Conservation (phyloP, 2,329 filamentous ascomycete genomes). For the Cadophora malorum region DNA sequence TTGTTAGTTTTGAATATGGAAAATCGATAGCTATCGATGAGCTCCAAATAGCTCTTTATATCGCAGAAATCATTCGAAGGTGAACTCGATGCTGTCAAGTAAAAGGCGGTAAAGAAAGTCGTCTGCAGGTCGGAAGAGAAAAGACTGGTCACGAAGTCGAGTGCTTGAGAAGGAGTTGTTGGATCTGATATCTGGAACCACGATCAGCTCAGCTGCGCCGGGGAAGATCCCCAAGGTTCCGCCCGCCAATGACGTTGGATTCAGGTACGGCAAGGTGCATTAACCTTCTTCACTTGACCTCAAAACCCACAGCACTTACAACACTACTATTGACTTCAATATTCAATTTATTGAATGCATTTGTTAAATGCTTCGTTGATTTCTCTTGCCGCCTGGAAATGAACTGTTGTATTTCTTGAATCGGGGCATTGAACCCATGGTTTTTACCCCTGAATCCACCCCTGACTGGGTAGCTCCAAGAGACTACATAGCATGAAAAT, state of each 20-base stretch:
- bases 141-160: constrained; percentile 8
- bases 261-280: not conserved
- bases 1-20: not conserved
- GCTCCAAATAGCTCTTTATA: constrained; percentile 12
- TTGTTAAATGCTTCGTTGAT: too few species aligned
- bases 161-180: not conserved
- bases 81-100: not conserved
- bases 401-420: not conserved
- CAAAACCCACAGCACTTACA: not conserved
- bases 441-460: not conserved
- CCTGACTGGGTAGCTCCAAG: not conserved
- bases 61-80: constrained; percentile 14
- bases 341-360: too few species aligned
- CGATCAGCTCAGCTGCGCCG: constrained; percentile 5
- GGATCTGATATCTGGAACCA: not conserved
- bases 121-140: constrained; percentile 5
- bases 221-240: constrained; percentile 2
- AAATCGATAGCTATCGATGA: not conserved
- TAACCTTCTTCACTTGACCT: not conserved
- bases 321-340: too few species aligned
- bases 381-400: not conserved
- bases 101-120: constrained; percentile 12
- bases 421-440: not conserved
- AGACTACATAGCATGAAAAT: not conserved
- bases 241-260: constrained; percentile 13